Evolutionary conservation across 202 grass and related monocot genomes (phyloP).

Genomic region (Elaeis oleifera): DNA sequence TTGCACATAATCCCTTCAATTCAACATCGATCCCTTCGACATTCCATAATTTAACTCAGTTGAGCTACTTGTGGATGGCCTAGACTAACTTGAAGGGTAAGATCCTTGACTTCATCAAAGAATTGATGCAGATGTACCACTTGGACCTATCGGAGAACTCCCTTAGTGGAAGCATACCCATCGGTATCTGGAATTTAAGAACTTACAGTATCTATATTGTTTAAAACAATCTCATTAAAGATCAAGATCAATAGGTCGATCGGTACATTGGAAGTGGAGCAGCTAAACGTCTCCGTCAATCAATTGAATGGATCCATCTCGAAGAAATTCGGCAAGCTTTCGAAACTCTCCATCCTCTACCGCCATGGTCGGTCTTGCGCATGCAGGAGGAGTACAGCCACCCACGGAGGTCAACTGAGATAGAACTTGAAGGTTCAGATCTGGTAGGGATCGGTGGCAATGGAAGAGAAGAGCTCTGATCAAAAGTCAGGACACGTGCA

Average conservation of each 20-base stretch:
- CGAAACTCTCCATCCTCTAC: conserved; percentile 10
- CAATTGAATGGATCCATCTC: conserved; percentile 43
- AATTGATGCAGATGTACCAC: conserved; percentile 25
- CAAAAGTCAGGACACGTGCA: too few species aligned
- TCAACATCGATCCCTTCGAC: conserved; percentile 26
- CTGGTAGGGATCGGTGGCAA: too few species aligned
- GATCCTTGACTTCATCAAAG: conserved; percentile 24
- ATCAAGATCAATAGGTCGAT: conserved; percentile 16
- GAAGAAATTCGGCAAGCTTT: conserved; percentile 32
- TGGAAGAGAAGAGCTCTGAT: too few species aligned
- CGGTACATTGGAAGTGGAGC: conserved; percentile 6
- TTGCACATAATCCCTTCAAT: conserved; percentile 19
- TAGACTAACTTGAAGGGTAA: conserved; percentile 16
- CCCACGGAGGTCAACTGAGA: too few species aligned
- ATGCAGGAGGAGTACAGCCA: too few species aligned
- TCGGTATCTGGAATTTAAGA: conserved; percentile 41
- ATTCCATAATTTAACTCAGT: conserved; percentile 29
- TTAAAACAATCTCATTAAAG: conserved; percentile 18
- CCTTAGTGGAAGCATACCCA: conserved; percentile 35
- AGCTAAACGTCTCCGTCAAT: conserved; percentile 29
- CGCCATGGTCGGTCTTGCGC: too few species aligned
- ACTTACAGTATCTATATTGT: conserved; percentile 16
- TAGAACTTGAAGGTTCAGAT: too few species aligned
- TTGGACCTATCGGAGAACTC: conserved; percentile 25
- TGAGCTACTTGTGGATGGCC: conserved; percentile 1